Conservation (phyloP, 345 rosid species). For the Stellera chamaejasme region DNA sequence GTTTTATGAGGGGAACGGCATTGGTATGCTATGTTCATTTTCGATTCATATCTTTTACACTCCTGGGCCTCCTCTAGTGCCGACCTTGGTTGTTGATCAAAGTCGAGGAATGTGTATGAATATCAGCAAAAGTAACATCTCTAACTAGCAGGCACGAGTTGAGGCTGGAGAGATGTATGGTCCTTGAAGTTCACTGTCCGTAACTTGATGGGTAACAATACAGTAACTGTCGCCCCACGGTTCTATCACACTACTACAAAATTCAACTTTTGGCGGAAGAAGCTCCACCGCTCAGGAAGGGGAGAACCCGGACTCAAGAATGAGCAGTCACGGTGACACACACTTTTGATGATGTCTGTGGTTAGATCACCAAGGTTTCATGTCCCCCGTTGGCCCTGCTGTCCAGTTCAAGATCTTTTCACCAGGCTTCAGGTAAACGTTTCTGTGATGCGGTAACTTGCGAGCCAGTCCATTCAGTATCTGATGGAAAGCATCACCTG, state of each 20-base stretch:
- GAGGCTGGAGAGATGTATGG: not conserved
- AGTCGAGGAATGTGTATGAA: too few relatives aligned
- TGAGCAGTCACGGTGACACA: not conserved
- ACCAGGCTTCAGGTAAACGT: constrained; percentile 44
- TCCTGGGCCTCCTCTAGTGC: too few relatives aligned
- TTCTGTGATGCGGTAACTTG: constrained; percentile 62
- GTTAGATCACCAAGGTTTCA: constrained; percentile 69
- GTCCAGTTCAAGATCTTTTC: constrained; percentile 78
- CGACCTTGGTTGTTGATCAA: too few relatives aligned
- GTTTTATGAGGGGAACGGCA: too few relatives aligned
- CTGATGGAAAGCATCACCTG: constrained; percentile 96
- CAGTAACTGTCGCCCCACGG: too few relatives aligned
- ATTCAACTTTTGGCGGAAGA: constrained; percentile 2
- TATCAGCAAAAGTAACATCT: too few relatives aligned
- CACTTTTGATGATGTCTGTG: not conserved
- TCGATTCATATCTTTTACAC: too few relatives aligned
- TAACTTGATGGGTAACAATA: too few relatives aligned
- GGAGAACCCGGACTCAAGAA: constrained; percentile 1
- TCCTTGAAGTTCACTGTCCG: too few relatives aligned
- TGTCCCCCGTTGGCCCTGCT: constrained; percentile 71
- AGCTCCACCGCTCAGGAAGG: not conserved
- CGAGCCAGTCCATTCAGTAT: constrained; percentile 85
- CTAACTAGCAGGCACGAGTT: not conserved
- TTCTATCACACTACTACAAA: constrained; percentile 6
- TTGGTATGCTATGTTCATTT: too few relatives aligned